Evolutionary conservation across 2,329 filamentous ascomycete genomes (phyloP), one percentile per base, ranked within the genome.

Genomic region (Neonectria magnoliae): DNA sequence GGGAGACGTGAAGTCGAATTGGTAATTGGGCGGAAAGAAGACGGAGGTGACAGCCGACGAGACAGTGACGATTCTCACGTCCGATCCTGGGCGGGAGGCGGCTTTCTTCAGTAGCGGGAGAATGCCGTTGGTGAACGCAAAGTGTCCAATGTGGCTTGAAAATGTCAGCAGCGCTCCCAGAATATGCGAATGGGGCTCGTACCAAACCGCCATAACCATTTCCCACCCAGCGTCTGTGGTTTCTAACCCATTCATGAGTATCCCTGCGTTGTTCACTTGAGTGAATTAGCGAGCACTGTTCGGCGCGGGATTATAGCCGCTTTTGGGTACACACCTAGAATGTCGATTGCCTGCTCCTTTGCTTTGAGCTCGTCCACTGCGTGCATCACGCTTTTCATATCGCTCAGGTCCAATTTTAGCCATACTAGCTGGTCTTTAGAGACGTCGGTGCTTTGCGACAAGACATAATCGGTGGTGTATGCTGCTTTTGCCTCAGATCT

Each of bases 81-180:
- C 73, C 4, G 72, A 50, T 10, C 27, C 47, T 0, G 51, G 20
- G 6, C 57, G 33, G 5, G 50, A 31, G 3, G 71, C 62, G 5
- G 74, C 70, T 13, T 64, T 60, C 13, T 72, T 68, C 2, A 77
- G 65, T 6, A 73, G 62, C 1, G 75, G 73, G 1, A 78, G 63
- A 0, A 76, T 29, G 14, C 67, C 59, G 27, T 74, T 73, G 11
- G 70, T 73, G 41, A 75, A 65, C 5, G 70, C 55, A 44, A 74
- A 76, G 52, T 72, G 73, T 3, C 73, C 74, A 10, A 75, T 45
- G 42, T 75, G 67, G 47, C 74, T 75, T 16, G 2, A 10, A 48
- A 8, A 27, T 51, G 60, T 71, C 7, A 68, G 62, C 42, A 9
- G 11, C 27, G 3, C 27, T 25, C 25, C 13, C 16, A 7, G 22